Percentiles rank a stretch among this genome's conserved stretches.
These are phyloP conservation scores for Fusarium xyrophilum DNA, from an alignment of 2,329 filamentous ascomycete genomes.

Conservation along the genomic window DNA sequence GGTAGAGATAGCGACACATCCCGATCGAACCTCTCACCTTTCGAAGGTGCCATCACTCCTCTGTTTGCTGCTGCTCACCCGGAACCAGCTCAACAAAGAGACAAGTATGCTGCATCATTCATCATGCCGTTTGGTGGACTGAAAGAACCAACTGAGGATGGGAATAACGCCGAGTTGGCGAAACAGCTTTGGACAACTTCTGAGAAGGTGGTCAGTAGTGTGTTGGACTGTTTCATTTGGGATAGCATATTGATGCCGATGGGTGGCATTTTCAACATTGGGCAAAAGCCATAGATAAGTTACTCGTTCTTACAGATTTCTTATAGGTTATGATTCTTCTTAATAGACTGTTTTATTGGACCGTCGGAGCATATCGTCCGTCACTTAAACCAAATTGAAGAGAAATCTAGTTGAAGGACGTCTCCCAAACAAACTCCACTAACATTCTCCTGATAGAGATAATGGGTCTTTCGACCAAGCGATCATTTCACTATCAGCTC, in stretches of 20 bases:
- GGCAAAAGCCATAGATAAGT: background rate
- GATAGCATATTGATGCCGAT: background rate
- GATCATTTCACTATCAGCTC: too few species aligned
- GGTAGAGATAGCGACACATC: background rate
- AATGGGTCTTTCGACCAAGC: background rate
- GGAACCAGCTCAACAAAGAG: background rate
- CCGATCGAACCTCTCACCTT: background rate
- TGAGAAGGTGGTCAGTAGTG: background rate
- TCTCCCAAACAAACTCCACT: background rate
- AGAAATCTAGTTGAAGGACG: rapidly evolving
- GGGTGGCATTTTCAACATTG: background rate
- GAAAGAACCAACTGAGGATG: background rate
- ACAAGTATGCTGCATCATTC: background rate
- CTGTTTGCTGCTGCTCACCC: background rate
- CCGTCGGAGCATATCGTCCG: rapidly evolving
- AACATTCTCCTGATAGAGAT: background rate
- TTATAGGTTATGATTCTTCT: background rate
- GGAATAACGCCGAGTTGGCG: background rate
- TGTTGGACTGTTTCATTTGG: background rate
- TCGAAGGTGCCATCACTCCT: background rate
- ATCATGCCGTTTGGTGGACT: background rate
- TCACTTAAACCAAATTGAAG: rapidly evolving
- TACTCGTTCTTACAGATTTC: background rate
- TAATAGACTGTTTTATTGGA: rapidly evolving
- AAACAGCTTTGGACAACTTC: background rate